Conservation (phyloP, 768 basidiomycete species). For the Naganishia antarctica region DNA sequence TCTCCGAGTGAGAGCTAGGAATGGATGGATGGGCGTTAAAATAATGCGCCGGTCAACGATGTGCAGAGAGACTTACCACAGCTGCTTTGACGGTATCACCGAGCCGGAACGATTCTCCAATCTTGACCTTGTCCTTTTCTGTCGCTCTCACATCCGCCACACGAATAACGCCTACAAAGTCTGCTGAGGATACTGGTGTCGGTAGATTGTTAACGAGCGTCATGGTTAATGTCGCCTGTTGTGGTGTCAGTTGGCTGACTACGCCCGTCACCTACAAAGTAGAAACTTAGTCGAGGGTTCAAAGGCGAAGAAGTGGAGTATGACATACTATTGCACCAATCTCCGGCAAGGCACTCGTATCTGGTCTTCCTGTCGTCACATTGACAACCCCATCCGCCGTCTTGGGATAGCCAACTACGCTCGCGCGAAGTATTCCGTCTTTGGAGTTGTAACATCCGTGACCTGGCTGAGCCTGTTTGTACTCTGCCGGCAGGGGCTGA, state of each 20-base stretch:
- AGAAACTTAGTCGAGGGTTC: constrained; percentile 6
- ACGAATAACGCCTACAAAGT: constrained; percentile 47
- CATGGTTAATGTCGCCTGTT: constrained; percentile 46
- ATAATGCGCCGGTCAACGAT: not conserved
- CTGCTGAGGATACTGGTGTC: constrained; percentile 45
- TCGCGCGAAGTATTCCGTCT: constrained; percentile 41
- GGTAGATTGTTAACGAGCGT: constrained; percentile 44
- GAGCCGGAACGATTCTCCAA: constrained; percentile 49
- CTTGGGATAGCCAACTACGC: constrained; percentile 39
- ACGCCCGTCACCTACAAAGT: constrained; percentile 29
- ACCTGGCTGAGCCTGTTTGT: constrained; percentile 38
- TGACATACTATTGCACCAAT: constrained; percentile 40
- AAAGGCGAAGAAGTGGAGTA: not conserved
- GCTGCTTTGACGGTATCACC: constrained; percentile 49
- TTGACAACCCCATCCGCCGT: constrained; percentile 41
- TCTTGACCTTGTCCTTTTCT: constrained; percentile 37
- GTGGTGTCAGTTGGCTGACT: constrained; percentile 47
- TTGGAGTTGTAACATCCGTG: constrained; percentile 37
- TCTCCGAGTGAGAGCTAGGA: constrained; percentile 48
- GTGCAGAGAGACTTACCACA: constrained; percentile 39
- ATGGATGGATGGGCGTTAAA: not conserved
- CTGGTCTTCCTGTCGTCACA: constrained; percentile 38
- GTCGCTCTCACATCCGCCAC: constrained; percentile 44
- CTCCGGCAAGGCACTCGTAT: constrained; percentile 41
- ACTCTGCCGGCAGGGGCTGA: constrained; percentile 41